Base-by-base conservation (phyloP, 2,329 filamentous ascomycete genomes). In the Leptodontidium sp. region DNA sequence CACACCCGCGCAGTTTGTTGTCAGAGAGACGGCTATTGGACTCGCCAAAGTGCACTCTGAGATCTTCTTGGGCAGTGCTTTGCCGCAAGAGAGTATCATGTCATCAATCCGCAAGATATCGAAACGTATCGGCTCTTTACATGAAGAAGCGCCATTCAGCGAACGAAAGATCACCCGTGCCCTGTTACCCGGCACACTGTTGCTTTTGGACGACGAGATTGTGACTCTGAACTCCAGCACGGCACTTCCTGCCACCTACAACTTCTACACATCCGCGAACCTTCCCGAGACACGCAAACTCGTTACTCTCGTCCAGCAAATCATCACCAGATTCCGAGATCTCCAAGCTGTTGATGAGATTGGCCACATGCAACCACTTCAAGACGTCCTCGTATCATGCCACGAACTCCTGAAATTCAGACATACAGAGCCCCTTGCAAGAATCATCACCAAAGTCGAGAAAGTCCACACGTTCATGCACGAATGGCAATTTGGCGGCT, bases 221-320 rank as follows among this genome's bases (percentile, higher is more conserved):
- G 78, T 84, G 47, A 81, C 82, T 47, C 85, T 86, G 62, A 79
- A 78, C 26, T 77, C 78, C 2, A 74, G 72, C 0, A 73, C 80
- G 6, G 80, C 81, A 4, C 76, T 82, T 2, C 74, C 80, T 0
- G 80, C 79, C 40, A 79, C 82, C 29, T 97, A 95, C 82, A 97
- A 97, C 80, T 98, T 99, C 79, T 99, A 99, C 79, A 90, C 87
- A 0, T 91, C 97, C 75, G 79, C 90, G 2, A 97, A 98, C 75
- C 82, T 95, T 14, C 79, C 83, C 1, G 93, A 98, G 81, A 89
- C 90, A 11, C 90, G 91, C 69, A 91, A 89, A 70, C 84, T 98
- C 4, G 88, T 96, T 32, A 81, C 79, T 0, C 82, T 98, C 9
- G 84, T 93, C 12, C 86, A 90, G 74, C 87, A 88, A 62, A 88